Evolutionary conservation across 2,329 filamentous ascomycete species (phyloP).

Genomic region (Paecilomyces variotii): DNA sequence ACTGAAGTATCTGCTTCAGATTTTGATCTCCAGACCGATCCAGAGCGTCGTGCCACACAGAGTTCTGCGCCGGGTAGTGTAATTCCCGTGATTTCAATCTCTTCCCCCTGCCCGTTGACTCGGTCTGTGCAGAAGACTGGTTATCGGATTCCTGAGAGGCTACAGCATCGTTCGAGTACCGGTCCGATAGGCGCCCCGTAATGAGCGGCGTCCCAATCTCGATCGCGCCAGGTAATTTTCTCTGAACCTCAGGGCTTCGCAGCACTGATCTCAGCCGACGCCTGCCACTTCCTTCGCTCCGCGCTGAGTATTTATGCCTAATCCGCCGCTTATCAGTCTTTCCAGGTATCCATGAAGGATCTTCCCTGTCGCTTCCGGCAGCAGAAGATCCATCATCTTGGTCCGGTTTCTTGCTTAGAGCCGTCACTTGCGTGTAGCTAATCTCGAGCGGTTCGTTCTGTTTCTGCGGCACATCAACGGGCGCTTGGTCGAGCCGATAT

Average conservation of each 20-base stretch:
- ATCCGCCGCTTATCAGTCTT: constrained; percentile 24
- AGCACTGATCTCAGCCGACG: constrained; percentile 22
- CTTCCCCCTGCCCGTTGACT: constrained; percentile 4
- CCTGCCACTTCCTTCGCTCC: constrained; percentile 16
- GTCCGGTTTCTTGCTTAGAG: constrained; percentile 2
- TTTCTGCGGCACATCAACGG: constrained; percentile 17
- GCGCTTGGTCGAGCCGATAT: constrained; percentile 26
- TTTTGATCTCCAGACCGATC: constrained; percentile 23
- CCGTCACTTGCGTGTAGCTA: constrained; percentile 1
- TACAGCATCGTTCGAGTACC: constrained; percentile 1
- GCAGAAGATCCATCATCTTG: constrained; percentile 13
- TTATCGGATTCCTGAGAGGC: constrained; percentile 7
- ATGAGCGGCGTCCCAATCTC: constrained; percentile 36
- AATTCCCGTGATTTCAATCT: constrained; percentile 17
- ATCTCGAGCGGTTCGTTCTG: constrained; percentile 7
- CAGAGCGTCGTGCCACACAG: constrained; percentile 27
- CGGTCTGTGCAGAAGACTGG: constrained; percentile 4
- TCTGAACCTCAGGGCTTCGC: constrained; percentile 27
- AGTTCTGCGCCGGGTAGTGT: constrained; percentile 20
- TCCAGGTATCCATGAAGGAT: constrained; percentile 34
- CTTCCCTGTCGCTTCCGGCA: constrained; percentile 28
- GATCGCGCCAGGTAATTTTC: constrained; percentile 32
- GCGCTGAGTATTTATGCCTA: constrained; percentile 29
- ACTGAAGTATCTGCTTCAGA: constrained; percentile 27
- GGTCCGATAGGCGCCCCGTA: constrained; percentile 23